Base-by-base conservation (phyloP, 768 basidiomycete species). In the Calvatia gigantea region DNA sequence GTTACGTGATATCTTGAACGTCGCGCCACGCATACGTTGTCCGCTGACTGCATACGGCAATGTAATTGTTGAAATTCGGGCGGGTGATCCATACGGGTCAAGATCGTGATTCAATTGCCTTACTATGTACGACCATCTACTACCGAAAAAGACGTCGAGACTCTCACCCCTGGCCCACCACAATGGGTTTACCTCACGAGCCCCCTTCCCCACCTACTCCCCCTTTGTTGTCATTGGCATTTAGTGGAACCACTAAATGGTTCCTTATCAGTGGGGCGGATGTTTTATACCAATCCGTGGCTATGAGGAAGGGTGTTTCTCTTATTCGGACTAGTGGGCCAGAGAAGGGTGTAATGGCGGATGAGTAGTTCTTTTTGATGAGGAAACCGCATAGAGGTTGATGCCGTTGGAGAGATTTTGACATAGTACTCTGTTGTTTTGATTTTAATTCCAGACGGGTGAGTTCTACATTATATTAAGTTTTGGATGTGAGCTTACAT, bases 391-490 rank as follows among this genome's bases (percentile, higher is more conserved):
- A n/a, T 25, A 11, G 23, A 25, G 91, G 89, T 93, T n/a, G 92
- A 96, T 4, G 95, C 96, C 25, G 73, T 98, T 29, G 97, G 97
- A 15, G 91, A 99, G 69, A 87, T 98, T 99, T 99, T 69, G 97
- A 99, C 97, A 98, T 70, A 96, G 94, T 87, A 62, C 46, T 76
- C 62, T 25, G 9, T 42, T 17, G 38, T 37, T 35, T 15, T 32
- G 8, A 41, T 6, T 28, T 56, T 9, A 51, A 15, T 25, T n/a
- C n/a, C n/a, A n/a, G n/a, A n/a, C n/a, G n/a, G n/a, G n/a, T n/a
- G n/a, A n/a, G n/a, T n/a, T n/a, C n/a, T n/a, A n/a, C n/a, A n/a
- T n/a, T n/a, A n/a, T n/a, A n/a, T n/a, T n/a, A n/a, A n/a, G n/a
- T 43, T 3, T 42, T 91, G 89, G 90, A 3, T 94, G 91, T 65